Percentiles rank a stretch among this genome's conserved stretches.
Conservation (phyloP, 1,284 basidiomycete genomes). For the Pseudozyma pruni region DNA sequence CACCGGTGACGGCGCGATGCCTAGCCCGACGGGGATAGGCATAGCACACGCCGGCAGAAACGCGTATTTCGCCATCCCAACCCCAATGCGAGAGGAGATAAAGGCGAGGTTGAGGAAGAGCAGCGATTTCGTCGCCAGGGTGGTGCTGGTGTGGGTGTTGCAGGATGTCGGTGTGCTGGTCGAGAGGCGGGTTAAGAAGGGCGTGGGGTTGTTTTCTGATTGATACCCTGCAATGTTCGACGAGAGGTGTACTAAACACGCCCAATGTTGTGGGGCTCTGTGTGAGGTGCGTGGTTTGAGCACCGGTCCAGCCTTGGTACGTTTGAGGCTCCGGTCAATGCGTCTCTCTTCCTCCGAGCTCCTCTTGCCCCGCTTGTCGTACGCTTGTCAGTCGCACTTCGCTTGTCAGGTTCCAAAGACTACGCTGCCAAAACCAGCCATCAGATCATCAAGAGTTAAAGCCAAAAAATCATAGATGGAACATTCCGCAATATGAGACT, state of each 20-base stretch:
- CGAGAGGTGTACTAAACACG: neutral
- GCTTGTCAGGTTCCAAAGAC: too few species aligned
- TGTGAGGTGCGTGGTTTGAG: too few species aligned
- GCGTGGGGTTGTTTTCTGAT: constrained; percentile 3
- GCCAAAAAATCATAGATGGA: too few species aligned
- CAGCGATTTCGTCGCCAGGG: constrained; percentile 89
- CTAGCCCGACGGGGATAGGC: constrained; percentile 13
- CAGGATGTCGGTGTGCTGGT: constrained; percentile 76
- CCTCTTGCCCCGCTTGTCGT: too few species aligned
- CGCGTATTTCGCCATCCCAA: constrained; percentile 28
- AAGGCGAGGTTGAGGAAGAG: constrained; percentile 80
- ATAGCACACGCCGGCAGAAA: constrained; percentile 7
- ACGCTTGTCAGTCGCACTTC: too few species aligned
- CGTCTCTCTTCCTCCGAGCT: too few species aligned
- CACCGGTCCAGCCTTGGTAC: too few species aligned
- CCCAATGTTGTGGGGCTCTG: too few species aligned
- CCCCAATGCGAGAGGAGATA: constrained; percentile 75
- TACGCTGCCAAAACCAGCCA: too few species aligned
- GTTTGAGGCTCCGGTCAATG: too few species aligned
- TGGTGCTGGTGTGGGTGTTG: constrained; percentile 90
- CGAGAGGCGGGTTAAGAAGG: constrained; percentile 75
- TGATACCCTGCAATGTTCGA: neutral
- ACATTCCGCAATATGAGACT: too few species aligned
- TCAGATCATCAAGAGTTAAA: too few species aligned
- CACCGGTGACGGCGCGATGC: neutral